A percentile compares a stretch with the other conserved stretches of the same genome.
Conservation (phyloP, 352 stramenopile species). For the Globisporangium orthogonon region DNA sequence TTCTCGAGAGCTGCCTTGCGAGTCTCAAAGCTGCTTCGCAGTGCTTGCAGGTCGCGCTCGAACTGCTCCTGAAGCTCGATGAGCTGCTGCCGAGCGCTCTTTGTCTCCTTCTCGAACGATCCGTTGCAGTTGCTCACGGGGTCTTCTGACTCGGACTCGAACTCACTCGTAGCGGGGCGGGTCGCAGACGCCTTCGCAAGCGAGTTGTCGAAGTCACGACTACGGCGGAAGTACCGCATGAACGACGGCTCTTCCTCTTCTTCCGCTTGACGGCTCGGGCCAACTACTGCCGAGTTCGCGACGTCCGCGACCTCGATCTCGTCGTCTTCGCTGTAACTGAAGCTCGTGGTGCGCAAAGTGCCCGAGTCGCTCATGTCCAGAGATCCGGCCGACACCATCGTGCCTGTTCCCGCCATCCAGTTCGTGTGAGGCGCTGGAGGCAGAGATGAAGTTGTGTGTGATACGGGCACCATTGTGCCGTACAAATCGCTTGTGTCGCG, state of each 20-base stretch:
- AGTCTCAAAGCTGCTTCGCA: slow-evolving; percentile 27
- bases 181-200: slow-evolving; percentile 2
- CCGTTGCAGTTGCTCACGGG: neutral
- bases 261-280: neutral
- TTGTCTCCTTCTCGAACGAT: slow-evolving; percentile 2
- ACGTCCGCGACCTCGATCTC: slow-evolving; percentile 5
- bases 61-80: slow-evolving; percentile 51
- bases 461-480: slow-evolving; percentile 42
- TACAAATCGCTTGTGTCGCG: slow-evolving; percentile 54
- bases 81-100: slow-evolving; percentile 37
- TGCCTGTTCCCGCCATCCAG: slow-evolving; percentile 3
- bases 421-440: slow-evolving; percentile 13
- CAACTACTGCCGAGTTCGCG: neutral
- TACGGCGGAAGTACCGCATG: slow-evolving; percentile 75
- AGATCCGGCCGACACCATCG: slow-evolving; percentile 7
- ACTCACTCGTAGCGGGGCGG: slow-evolving; percentile 9
- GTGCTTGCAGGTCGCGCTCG: slow-evolving; percentile 29
- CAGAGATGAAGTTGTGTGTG: neutral
- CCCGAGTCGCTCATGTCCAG: slow-evolving; percentile 5
- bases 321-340: slow-evolving; percentile 9
- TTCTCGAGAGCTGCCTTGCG: slow-evolving; percentile 42
- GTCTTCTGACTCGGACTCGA: neutral
- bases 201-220: slow-evolving; percentile 12
- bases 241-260: slow-evolving; percentile 54
- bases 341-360: slow-evolving; percentile 4